phyloP scores from a whole-genome alignment of 768 basidiomycete genomes.

The Imleria badia region DNA sequence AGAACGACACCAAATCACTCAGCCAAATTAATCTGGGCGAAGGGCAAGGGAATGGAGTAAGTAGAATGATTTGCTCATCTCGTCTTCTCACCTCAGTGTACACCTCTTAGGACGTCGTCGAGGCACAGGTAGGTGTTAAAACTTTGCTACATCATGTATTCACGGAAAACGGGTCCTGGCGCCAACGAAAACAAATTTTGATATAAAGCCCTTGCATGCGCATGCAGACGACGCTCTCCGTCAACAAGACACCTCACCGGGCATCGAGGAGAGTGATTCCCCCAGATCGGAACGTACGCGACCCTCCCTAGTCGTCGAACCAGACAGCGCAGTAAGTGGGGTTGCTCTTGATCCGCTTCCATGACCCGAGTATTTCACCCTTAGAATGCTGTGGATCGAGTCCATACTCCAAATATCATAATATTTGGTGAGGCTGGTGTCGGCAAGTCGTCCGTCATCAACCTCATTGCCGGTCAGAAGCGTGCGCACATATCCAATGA shows the following conservation, averaged over 20 bases:
- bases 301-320: neutral
- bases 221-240: neutral
- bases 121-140: neutral
- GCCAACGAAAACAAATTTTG: neutral
- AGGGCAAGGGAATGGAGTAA: neutral
- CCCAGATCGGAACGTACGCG: too few relatives aligned
- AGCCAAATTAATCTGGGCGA: neutral
- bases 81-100: neutral
- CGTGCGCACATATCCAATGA: neutral
- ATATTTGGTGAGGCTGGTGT: constrained; percentile 3
- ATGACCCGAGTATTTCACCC: neutral
- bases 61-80: neutral
- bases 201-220: neutral
- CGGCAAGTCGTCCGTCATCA: constrained; percentile 10
- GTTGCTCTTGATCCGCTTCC: neutral
- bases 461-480: constrained; percentile 2
- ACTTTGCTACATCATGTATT: neutral
- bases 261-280: neutral
- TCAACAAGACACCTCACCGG: neutral
- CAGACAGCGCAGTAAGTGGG: neutral
- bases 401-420: constrained; percentile 1
- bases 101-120: neutral
- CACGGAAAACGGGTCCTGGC: neutral
- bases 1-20: neutral
- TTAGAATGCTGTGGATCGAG: neutral